Evolutionary conservation across 352 stramenopile genomes (phyloP), one percentile per base, ranked within the genome.

Genomic region (Phytophthora idaei): DNA sequence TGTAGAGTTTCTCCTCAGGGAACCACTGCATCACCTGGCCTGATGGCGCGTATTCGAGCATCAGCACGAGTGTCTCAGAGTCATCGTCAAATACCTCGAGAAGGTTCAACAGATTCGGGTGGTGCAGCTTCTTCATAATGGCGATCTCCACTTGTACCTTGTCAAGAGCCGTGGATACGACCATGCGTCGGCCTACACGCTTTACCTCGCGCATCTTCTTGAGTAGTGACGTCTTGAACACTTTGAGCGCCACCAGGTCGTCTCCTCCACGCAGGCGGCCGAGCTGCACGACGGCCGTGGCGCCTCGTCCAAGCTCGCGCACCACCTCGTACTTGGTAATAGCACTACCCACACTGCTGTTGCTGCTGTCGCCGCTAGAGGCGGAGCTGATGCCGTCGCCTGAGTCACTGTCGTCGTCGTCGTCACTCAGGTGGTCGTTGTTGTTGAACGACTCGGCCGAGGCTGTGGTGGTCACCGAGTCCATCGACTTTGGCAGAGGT

Each of bases 41-140:
- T 17, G 80, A 76, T 17, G 84, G 81, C 46, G 85, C 85, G 74
- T 95, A 95, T 68, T 95, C 87, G 51, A 95, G 73, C 79, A 95
- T 89, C 21, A 95, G 74, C 55, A 95, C 84, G 32, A 95, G 83
- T 54, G 77, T 92, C 46, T 95, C 87, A 12, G 80, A 71, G 70
- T 93, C 87, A 55, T 95, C 85, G 60, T 95, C 87, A 44, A 94
- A 90, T 6, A 95, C 85, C 42, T 91, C 87, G 34, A 93, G 78
- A 57, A 95, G 63, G 41, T 92, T 91, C 10, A 95, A 68, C 64
- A 95, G 61, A 63, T 95, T 86, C 28, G 57, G 68, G 65, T 95
- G 87, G 56, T 85, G 67, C 31, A 95, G 71, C 60, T 95, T 95
- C 74, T 95, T 95, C 87, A 95, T 95, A 69, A 95, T 95, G 42